These are phyloP conservation scores for Fusarium marasasianum DNA, from an alignment of 2,329 filamentous ascomycete genomes.

Conservation along the genomic window DNA sequence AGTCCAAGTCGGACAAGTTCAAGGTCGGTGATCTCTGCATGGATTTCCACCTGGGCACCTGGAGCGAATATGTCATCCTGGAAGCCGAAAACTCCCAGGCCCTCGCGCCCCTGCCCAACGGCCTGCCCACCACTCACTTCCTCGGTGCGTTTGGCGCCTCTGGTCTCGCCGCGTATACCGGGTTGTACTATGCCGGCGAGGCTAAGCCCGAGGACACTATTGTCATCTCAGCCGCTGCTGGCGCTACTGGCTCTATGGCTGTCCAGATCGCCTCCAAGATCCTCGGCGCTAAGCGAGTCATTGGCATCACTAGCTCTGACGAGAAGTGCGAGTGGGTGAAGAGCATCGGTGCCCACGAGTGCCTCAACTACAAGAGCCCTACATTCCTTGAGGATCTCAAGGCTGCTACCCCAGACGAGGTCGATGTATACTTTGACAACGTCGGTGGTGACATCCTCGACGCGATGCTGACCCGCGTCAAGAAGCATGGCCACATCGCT, in stretches of 20 bases:
- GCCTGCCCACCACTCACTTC: slow-evolving; percentile 40
- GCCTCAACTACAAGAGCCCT: slow-evolving; percentile 45
- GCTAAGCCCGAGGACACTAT: slow-evolving; percentile 44
- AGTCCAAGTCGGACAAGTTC: slow-evolving; percentile 38
- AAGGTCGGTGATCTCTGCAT: slow-evolving; percentile 43
- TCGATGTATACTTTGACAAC: slow-evolving; percentile 45
- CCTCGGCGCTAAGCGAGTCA: slow-evolving; percentile 42
- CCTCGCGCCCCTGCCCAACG: slow-evolving; percentile 37
- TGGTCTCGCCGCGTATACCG: slow-evolving; percentile 41
- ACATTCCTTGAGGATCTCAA: slow-evolving; percentile 43
- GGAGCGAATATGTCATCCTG: slow-evolving; percentile 43
- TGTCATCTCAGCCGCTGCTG: slow-evolving; percentile 44
- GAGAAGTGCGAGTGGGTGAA: slow-evolving; percentile 45
- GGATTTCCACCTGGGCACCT: slow-evolving; percentile 44
- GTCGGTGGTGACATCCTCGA: slow-evolving; percentile 43
- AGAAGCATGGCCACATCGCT: slow-evolving; percentile 39
- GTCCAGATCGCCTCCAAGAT: slow-evolving; percentile 44
- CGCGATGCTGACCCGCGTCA: slow-evolving; percentile 43
- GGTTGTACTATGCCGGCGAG: slow-evolving; percentile 37
- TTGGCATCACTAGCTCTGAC: slow-evolving; percentile 42
- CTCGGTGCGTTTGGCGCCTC: slow-evolving; percentile 44
- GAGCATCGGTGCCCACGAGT: slow-evolving; percentile 42
- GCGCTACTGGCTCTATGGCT: slow-evolving; percentile 44
- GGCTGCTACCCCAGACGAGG: slow-evolving; percentile 40
- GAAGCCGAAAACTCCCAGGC: slow-evolving; percentile 41